A percentile compares a stretch with the other conserved stretches of the same genome.
These are phyloP conservation scores for Tolypocladium guangdongense DNA, from an alignment of 2,329 filamentous ascomycete genomes.

Conservation along the genomic window DNA sequence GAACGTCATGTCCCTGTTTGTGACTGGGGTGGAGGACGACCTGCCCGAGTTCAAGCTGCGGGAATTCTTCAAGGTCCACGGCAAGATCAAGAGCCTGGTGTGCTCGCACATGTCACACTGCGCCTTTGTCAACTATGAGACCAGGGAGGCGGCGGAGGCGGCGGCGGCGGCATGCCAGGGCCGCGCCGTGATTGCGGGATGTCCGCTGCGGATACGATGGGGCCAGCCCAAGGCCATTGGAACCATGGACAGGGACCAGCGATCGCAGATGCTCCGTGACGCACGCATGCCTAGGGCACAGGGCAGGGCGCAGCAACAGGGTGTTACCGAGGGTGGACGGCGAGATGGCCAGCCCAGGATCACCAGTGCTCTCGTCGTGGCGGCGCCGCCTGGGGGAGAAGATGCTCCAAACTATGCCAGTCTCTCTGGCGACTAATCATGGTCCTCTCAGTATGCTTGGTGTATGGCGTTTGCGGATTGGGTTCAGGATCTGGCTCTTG, in stretches of 20 bases:
- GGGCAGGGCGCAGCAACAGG: slow-evolving; percentile 10
- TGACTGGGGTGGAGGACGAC: slow-evolving; percentile 93
- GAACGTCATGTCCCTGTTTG: slow-evolving; percentile 85
- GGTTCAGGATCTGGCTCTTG: neutral
- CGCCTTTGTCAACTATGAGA: slow-evolving; percentile 91
- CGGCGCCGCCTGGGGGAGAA: slow-evolving; percentile 67
- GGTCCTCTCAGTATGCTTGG: slow-evolving; percentile 10
- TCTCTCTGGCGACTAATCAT: slow-evolving; percentile 59
- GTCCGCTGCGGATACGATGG: slow-evolving; percentile 84
- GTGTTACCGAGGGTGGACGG: slow-evolving; percentile 23
- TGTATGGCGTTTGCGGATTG: slow-evolving; percentile 17
- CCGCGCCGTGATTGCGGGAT: slow-evolving; percentile 79
- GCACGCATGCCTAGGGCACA: slow-evolving; percentile 34
- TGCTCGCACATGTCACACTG: slow-evolving; percentile 97
- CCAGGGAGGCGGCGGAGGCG: slow-evolving; percentile 71
- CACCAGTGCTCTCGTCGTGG: slow-evolving; percentile 33
- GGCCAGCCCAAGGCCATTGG: slow-evolving; percentile 86
- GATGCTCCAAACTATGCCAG: slow-evolving; percentile 73
- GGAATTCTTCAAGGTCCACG: slow-evolving; percentile 79
- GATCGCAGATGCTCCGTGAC: slow-evolving; percentile 70
- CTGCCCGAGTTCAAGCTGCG: slow-evolving; percentile 85
- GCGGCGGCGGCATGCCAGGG: slow-evolving; percentile 81
- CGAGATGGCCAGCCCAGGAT: slow-evolving; percentile 20
- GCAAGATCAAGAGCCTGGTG: slow-evolving; percentile 82
- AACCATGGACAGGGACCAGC: slow-evolving; percentile 78